Evolutionary conservation across 352 stramenopile species (phyloP), one percentile per base, ranked within the genome.

Genomic region (Phytophthora ohioensis): DNA sequence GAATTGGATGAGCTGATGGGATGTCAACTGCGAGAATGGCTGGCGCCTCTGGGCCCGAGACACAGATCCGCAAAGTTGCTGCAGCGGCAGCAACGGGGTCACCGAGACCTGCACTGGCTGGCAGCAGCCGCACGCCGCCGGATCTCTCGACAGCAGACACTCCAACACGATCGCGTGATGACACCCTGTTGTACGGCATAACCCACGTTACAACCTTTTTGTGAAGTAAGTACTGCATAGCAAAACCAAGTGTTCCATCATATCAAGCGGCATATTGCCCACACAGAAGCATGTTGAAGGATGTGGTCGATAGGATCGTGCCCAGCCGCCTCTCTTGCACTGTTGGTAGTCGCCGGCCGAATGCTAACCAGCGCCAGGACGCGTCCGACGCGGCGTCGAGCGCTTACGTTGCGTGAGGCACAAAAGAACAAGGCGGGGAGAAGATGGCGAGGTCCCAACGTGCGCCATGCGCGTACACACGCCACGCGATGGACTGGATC

Each of bases 1-100:
- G 62, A 71, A 71, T 75, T 75, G 68, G 68, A 75, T 75, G 68
- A 75, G 68, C 68, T 75, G 68, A 75, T 64, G 61, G 68, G 62
- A 71, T 75, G 67, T 75, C 67, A 71, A 75, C 60, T 58, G 67
- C 54, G 47, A 67, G 68, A 75, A 66, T 75, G 68, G 68, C 68
- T 71, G 62, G 67, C 39, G 60, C 21, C 21, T 68, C 56, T 57
- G 53, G 34, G 48, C 12, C 46, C 41, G 41, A 52, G 47, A 30
- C 39, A 17, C 15, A 32, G 17, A 35, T 12, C 15, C 12, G 1
- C 49, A 55, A 74, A 71, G 67, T 75, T 75, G 67, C 67, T 17
- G 17, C 31, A 64, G 54, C 35, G 9, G n/a, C 55, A 71, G 55
- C 56, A 52, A 36, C 52, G 17, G 57, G 54, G n/a, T 10, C 35